Conservation (phyloP, 495 filamentous ascomycete species). For the Neurospora africana region DNA sequence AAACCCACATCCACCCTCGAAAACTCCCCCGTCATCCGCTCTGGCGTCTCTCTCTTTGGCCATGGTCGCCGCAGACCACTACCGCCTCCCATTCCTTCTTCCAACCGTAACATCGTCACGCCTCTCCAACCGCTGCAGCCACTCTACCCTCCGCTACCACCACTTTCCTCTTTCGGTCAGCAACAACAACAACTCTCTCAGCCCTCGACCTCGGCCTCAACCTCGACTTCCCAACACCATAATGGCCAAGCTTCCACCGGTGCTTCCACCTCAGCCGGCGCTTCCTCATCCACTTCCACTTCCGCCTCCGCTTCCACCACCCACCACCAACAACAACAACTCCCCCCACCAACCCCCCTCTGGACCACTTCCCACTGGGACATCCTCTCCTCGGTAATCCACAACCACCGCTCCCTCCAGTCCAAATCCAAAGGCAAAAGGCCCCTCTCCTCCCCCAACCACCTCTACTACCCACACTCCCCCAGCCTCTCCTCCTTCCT, state of each 20-base stretch:
- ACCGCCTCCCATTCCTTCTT: neutral
- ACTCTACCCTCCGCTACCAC: neutral
- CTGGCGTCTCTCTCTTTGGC: neutral
- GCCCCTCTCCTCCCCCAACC: neutral
- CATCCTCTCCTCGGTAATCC: conserved; percentile 26
- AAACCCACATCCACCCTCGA: neutral
- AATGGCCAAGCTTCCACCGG: neutral
- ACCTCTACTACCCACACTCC: neutral
- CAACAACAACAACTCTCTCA: neutral
- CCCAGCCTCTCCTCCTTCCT: neutral
- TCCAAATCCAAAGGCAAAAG: conserved; percentile 14
- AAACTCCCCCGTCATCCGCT: neutral
- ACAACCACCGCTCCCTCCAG: conserved; percentile 12
- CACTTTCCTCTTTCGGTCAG: neutral
- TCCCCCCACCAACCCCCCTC: neutral
- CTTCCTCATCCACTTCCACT: neutral
- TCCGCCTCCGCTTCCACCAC: neutral
- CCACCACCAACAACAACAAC: neutral
- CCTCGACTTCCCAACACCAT: neutral
- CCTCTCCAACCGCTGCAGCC: neutral
- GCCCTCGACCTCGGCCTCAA: neutral
- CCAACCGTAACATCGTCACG: neutral
- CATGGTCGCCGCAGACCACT: neutral
- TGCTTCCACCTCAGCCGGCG: neutral
- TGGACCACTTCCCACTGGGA: conserved; percentile 36